Evolutionary conservation across 345 rosid genomes (phyloP), one percentile per base, ranked within the genome.

Genomic region (Adansonia digitata): DNA sequence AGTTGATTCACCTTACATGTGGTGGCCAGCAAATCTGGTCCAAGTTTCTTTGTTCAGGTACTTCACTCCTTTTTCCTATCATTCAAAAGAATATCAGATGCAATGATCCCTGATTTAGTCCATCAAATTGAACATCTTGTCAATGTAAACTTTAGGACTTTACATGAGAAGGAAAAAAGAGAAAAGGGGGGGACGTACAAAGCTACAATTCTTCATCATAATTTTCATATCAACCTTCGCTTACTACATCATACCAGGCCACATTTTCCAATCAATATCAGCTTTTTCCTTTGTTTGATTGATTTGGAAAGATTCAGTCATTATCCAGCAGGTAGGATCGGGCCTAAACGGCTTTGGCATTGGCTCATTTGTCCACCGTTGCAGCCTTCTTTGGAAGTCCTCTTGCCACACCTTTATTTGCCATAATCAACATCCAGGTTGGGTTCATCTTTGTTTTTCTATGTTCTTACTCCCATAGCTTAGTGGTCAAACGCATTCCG

Each of bases 11-110:
- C 93, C 98, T 1, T 92, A 84, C 69, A 90, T 92, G 96, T 92
- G 97, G 94, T 94, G 98, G 98, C 98, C 98, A 2, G 49, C 80
- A 20, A 88, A 85, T 56, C 77, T 94, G 31, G 95, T 94, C n/a
- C 94, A 91, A 70, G 95, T 94, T 72, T 92, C 97, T 61, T 85
- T 94, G 34, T 94, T 92, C 80, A 87, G 89, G 96, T 90, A 73
- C 24, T 3, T 42, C 37, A 1, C 61, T 63, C 11, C 14, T n/a
- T 15, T 15, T 22, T 66, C 29, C 61, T 42, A 65, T 0, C 40
- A 5, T 22, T 27, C 7, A 7, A 14, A 39, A 64, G 22, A 74
- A 46, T 61, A 31, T 31, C 40, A 5, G 4, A 11, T 1, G 34
- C 27, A 10, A 35, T 5, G 40, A 15, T 39, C 1, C 45, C 26